Evolutionary conservation across 305 asterid genomes (phyloP).

Genomic region (Fraxinus sp.): DNA sequence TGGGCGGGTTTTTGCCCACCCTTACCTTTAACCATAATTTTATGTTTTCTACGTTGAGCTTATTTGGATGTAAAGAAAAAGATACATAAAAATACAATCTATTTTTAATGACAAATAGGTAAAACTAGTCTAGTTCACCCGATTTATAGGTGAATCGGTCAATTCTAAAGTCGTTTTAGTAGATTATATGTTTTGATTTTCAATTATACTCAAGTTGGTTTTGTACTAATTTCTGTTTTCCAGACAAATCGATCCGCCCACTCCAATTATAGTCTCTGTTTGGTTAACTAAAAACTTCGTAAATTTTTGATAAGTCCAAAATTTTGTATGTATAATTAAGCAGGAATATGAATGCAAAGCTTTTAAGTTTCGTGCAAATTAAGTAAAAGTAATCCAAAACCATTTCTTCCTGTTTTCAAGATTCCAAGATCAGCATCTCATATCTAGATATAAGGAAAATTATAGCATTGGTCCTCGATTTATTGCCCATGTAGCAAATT

Average conservation of each 20-base stretch:
- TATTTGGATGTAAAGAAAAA: neutral
- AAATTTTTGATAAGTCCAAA: no score
- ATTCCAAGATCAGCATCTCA: slow-evolving; percentile 23
- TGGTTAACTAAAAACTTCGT: no score
- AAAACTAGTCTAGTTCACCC: neutral
- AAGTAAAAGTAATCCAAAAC: slow-evolving; percentile 45
- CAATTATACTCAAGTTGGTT: neutral
- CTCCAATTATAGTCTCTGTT: no score
- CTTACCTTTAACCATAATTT: neutral
- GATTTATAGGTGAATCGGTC: neutral
- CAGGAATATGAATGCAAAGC: slow-evolving; percentile 19
- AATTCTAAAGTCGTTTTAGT: no score
- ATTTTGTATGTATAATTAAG: neutral
- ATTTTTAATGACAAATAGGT: neutral
- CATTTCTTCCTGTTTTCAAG: slow-evolving; percentile 38
- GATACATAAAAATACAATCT: neutral
- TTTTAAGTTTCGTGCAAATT: slow-evolving; percentile 28
- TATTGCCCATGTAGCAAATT: neutral
- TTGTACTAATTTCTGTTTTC: neutral
- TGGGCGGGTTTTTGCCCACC: no score
- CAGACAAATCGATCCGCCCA: neutral
- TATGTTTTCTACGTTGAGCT: neutral
- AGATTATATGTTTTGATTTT: neutral
- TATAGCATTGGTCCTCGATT: neutral
- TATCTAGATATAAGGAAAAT: neutral